These are phyloP conservation scores for Ammopiptanthus mongolicus DNA, from an alignment of 306 rosid genomes.

Conservation along the genomic window DNA sequence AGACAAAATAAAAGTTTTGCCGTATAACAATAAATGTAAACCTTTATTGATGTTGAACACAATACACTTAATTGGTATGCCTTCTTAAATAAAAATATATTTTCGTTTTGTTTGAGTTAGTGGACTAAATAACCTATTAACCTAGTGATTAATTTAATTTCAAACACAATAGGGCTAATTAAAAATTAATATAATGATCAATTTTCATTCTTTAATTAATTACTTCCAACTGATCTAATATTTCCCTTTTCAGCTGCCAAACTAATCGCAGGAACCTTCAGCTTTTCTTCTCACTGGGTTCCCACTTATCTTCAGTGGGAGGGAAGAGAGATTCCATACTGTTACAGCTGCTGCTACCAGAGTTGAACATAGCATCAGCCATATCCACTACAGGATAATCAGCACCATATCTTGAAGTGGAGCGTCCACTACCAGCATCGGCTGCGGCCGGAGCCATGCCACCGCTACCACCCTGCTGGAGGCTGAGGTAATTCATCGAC, in stretches of 20 bases:
- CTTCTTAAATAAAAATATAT: no score
- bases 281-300: slow-evolving; percentile 29
- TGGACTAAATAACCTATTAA: no score
- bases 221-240: no score
- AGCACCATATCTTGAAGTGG: slow-evolving; percentile 15
- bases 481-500: slow-evolving; percentile 23
- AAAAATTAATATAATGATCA: no score
- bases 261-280: not conserved
- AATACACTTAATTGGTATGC: no score
- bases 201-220: no score
- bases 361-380: slow-evolving; percentile 68
- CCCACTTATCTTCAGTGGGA: slow-evolving; percentile 17
- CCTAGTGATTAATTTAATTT: no score
- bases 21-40: no score
- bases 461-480: not conserved
- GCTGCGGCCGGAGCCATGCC: not conserved
- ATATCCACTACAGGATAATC: slow-evolving; percentile 49
- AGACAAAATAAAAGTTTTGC: no score
- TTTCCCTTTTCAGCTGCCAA: not conserved
- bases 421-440: not conserved
- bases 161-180: no score
- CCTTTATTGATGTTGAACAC: no score
- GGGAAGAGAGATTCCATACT: slow-evolving; percentile 63
- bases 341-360: slow-evolving; percentile 45
- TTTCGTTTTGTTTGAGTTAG: no score